Evolutionary conservation across 164 flowering plant genomes (phyloP).

Genomic region (Macadamia integrifolia): DNA sequence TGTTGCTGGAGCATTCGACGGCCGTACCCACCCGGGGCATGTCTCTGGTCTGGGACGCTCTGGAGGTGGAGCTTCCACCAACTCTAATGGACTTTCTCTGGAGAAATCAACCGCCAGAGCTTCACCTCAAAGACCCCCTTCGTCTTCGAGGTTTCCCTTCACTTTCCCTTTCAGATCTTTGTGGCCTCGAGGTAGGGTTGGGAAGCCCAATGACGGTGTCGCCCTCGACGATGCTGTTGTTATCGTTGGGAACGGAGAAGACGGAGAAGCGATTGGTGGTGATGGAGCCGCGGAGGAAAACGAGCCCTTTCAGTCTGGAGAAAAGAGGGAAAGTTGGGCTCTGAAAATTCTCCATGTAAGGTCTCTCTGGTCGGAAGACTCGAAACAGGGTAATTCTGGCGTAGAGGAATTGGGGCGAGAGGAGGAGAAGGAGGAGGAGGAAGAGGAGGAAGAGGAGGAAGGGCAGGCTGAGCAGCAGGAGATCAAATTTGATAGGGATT

Average conservation of each 20-base stretch:
- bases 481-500: slow-evolving; percentile 47
- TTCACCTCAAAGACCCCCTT: slow-evolving; percentile 16
- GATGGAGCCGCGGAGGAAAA: background rate
- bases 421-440: background rate
- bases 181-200: slow-evolving; percentile 32
- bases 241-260: slow-evolving; percentile 22
- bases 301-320: background rate
- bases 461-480: slow-evolving; percentile 10
- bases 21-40: slow-evolving; percentile 25
- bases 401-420: background rate
- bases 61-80: slow-evolving; percentile 1
- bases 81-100: slow-evolving; percentile 17
- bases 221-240: slow-evolving; percentile 48
- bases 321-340: slow-evolving; percentile 51
- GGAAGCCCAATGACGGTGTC: slow-evolving; percentile 17
- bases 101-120: slow-evolving; percentile 18
- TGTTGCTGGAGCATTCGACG: slow-evolving; percentile 20
- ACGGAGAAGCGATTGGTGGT: background rate
- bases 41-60: slow-evolving; percentile 34
- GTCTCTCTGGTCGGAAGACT: slow-evolving; percentile 35
- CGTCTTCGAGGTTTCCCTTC: slow-evolving; percentile 40
- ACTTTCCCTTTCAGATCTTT: slow-evolving; percentile 48
- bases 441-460: no score
- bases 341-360: slow-evolving; percentile 60
- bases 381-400: background rate